These are phyloP conservation scores for Salix arbutifolia DNA, from an alignment of 345 rosid genomes.

Conservation along the genomic window DNA sequence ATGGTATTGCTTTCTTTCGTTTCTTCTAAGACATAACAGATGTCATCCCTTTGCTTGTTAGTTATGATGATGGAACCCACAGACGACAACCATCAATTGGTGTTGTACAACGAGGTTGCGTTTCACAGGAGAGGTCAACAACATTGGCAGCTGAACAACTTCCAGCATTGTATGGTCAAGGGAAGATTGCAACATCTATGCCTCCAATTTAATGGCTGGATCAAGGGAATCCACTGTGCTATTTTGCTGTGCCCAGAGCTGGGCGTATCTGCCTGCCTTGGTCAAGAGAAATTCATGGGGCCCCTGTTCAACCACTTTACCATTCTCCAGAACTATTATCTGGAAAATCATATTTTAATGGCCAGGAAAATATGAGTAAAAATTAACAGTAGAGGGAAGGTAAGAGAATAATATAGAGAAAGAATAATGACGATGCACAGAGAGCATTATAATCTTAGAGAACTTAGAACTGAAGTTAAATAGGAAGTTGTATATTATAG, in stretches of 20 bases:
- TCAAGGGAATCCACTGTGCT: constrained; percentile 58
- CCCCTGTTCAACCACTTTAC: constrained; percentile 93
- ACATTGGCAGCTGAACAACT: neutral
- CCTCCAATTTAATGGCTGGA: constrained; percentile 44
- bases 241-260: constrained; percentile 92
- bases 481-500: neutral
- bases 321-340: constrained; percentile 90
- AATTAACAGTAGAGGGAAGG: neutral
- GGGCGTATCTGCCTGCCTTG: constrained; percentile 89
- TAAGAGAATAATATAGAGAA: neutral
- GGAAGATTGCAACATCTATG: constrained; percentile 10
- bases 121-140: neutral
- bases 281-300: constrained; percentile 74
- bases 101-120: neutral
- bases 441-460: neutral
- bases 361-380: neutral
- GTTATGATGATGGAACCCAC: neutral
- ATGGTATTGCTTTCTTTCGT: neutral
- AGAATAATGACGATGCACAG: constrained; percentile 1
- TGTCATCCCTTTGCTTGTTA: neutral
- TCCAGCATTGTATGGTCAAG: neutral
- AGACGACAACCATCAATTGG: neutral
- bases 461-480: neutral
- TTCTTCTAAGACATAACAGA: neutral
- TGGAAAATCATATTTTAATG: constrained; percentile 34